Conservation (phyloP, 768 basidiomycete genomes). For the Boletus reticuloceps region DNA sequence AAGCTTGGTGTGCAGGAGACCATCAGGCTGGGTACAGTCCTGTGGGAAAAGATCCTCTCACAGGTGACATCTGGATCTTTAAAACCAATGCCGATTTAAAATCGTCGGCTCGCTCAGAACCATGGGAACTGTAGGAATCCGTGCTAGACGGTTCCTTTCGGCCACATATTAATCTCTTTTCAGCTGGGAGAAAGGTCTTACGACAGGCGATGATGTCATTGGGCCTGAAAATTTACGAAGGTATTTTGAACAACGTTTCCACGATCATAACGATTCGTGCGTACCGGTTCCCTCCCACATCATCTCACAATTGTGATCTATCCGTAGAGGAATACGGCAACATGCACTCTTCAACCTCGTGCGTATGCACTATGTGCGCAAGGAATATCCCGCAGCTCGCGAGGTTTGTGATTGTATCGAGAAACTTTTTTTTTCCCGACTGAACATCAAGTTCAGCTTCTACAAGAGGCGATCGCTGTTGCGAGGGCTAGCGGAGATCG, state of each 20-base stretch:
- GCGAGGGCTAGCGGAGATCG: constrained; percentile 72
- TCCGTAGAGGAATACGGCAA: constrained; percentile 67
- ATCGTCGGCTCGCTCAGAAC: constrained; percentile 58
- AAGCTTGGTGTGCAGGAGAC: constrained; percentile 57
- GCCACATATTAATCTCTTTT: not conserved
- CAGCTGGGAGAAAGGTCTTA: constrained; percentile 68
- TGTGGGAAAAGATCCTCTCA: constrained; percentile 52
- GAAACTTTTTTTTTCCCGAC: not conserved
- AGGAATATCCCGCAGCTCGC: constrained; percentile 65
- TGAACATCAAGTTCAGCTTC: constrained; percentile 42
- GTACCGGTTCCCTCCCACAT: constrained; percentile 25
- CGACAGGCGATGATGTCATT: constrained; percentile 64
- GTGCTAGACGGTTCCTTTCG: not conserved
- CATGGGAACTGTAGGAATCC: constrained; percentile 54
- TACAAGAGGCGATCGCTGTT: constrained; percentile 76
- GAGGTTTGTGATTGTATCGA: constrained; percentile 43
- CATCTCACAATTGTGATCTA: not conserved
- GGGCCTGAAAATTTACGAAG: constrained; percentile 70
- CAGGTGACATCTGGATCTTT: constrained; percentile 49
- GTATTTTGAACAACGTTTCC: constrained; percentile 86
- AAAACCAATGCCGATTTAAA: constrained; percentile 66
- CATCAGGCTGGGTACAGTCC: constrained; percentile 46
- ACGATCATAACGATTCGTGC: constrained; percentile 77
- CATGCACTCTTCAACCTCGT: constrained; percentile 77
- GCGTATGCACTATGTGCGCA: constrained; percentile 70